Percentiles rank a stretch among this genome's conserved stretches.
These are phyloP conservation scores for Isoetes engelmannii DNA, from an alignment of 83 land plant species.

Conservation along the genomic window DNA sequence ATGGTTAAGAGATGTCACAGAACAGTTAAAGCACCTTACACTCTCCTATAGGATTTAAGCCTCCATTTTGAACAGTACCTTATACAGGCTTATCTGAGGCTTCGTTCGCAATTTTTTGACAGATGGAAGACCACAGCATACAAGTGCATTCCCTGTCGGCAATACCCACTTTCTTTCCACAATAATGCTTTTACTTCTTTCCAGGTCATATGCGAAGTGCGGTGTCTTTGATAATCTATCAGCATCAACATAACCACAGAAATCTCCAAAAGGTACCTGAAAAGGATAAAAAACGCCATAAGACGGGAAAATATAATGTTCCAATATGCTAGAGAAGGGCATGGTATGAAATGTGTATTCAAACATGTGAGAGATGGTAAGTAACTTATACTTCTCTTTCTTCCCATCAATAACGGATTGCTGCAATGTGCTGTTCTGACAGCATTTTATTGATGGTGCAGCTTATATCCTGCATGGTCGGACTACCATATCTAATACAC, in stretches of 20 bases:
- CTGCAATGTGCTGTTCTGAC: no score
- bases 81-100: constrained; percentile 21
- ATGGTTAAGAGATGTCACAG: no score
- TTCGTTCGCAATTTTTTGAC: constrained; percentile 11
- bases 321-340: no score
- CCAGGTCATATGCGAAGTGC: constrained; percentile 21
- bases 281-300: background rate
- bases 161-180: constrained; percentile 12
- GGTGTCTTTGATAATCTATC: constrained; percentile 7
- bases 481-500: no score
- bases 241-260: constrained; percentile 4
- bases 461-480: no score
- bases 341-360: no score
- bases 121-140: constrained; percentile 25
- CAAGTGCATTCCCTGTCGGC: constrained; percentile 19
- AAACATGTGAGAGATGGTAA: no score
- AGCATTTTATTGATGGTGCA: no score
- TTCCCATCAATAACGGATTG: no score
- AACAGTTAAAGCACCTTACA: no score
- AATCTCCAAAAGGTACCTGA: constrained; percentile 21
- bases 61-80: constrained; percentile 10
- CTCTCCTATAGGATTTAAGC: no score
- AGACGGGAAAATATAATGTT: background rate
- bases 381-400: no score
- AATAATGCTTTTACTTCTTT: constrained; percentile 5